phyloP scores from a whole-genome alignment of 2,329 filamentous ascomycete genomes.

The Neofusicoccum umdonicola region DNA sequence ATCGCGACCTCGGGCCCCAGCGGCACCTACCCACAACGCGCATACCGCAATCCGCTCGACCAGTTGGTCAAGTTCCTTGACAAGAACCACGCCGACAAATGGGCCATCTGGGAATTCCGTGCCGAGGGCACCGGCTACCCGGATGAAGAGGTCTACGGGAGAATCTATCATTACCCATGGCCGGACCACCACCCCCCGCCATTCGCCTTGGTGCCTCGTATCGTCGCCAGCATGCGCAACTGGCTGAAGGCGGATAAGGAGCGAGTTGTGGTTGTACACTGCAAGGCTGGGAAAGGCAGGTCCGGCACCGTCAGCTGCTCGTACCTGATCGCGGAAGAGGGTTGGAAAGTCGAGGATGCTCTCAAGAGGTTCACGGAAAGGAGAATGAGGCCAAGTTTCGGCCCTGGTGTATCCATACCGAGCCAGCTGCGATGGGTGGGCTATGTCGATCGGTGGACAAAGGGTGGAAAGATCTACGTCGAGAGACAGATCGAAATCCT shows the following conservation, averaged over 20 bases:
- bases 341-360: constrained; percentile 64
- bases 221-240: constrained; percentile 88
- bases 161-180: constrained; percentile 90
- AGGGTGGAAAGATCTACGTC: constrained; percentile 71
- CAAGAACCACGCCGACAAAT: constrained; percentile 74
- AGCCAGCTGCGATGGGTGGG: constrained; percentile 84
- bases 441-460: constrained; percentile 87
- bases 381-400: constrained; percentile 86
- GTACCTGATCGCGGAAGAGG: constrained; percentile 86
- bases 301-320: constrained; percentile 85
- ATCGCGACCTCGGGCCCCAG: constrained; percentile 81
- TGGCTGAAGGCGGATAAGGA: constrained; percentile 61
- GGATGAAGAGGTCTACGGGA: constrained; percentile 79
- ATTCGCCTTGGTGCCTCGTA: constrained; percentile 81
- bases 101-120: constrained; percentile 97
- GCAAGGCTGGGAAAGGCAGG: constrained; percentile 93
- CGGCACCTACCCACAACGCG: constrained; percentile 82
- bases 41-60: constrained; percentile 91
- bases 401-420: constrained; percentile 85
- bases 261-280: constrained; percentile 87
- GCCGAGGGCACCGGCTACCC: constrained; percentile 96
- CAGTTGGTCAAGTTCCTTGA: constrained; percentile 86
- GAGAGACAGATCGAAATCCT: constrained; percentile 81
- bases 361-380: constrained; percentile 71
- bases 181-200: constrained; percentile 97